phyloP scores from a whole-genome alignment of 345 rosid species.

The Jatropha curcas region DNA sequence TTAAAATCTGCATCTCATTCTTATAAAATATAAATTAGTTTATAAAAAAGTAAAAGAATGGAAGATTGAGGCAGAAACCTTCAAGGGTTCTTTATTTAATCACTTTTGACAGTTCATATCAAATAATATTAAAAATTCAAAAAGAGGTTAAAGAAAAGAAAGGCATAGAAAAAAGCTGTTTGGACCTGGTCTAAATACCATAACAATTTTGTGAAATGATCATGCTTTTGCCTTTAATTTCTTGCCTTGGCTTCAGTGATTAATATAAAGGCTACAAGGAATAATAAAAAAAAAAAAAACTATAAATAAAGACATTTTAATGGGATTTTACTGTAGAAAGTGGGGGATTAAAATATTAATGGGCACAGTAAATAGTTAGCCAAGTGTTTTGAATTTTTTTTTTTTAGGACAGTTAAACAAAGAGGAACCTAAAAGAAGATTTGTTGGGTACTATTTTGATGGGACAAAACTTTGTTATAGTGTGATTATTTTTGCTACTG shows the following conservation, averaged over 20 bases:
- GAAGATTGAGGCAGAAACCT: conserved; percentile 31
- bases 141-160: not conserved
- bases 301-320: not conserved
- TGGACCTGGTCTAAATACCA: conserved; percentile 26
- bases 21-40: not conserved
- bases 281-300: not conserved
- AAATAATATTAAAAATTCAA: conserved; percentile 6
- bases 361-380: conserved; percentile 2
- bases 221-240: conserved; percentile 28
- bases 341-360: conserved; percentile 1
- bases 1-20: conserved; percentile 23
- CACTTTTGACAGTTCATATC: conserved; percentile 35
- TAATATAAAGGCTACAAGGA: not conserved
- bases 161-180: conserved; percentile 4
- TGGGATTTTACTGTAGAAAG: not conserved
- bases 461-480: not conserved
- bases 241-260: conserved; percentile 21
- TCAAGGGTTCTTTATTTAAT: conserved; percentile 25
- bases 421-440: conserved; percentile 19
- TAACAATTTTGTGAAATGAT: conserved; percentile 25
- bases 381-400: not conserved
- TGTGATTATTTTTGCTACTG: not conserved
- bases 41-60: conserved; percentile 14
- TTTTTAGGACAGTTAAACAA: conserved; percentile 12
- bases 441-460: conserved; percentile 25